Evolutionary conservation across 2,329 filamentous ascomycete genomes (phyloP).

Genomic region (Pyrenophora teres): DNA sequence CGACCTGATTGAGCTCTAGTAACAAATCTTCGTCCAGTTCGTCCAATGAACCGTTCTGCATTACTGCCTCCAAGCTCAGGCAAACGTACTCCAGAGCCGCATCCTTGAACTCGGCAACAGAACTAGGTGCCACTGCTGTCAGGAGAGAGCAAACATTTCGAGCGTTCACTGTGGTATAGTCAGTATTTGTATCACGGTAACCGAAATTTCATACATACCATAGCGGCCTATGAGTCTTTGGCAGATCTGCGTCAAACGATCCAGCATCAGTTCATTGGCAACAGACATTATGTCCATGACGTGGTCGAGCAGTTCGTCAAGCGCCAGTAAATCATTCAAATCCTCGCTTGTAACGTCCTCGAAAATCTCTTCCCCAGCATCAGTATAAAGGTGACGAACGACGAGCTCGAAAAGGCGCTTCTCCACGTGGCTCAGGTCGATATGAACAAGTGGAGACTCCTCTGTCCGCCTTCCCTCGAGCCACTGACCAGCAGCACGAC

Average conservation of each 20-base stretch:
- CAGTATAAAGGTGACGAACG: conserved; percentile 80
- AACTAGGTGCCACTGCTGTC: conserved; percentile 83
- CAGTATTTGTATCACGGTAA: conserved; percentile 17
- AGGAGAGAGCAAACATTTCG: conserved; percentile 85
- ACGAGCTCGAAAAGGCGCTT: conserved; percentile 77
- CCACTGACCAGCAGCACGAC: conserved; percentile 86
- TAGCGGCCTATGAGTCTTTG: conserved; percentile 83
- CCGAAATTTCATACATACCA: conserved; percentile 52
- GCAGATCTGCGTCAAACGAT: conserved; percentile 86
- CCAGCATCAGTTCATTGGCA: conserved; percentile 94
- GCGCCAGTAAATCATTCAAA: conserved; percentile 46
- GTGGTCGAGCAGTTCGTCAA: conserved; percentile 88
- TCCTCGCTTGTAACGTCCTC: conserved; percentile 72
- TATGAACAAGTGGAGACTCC: conserved; percentile 60
- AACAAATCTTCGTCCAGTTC: conserved; percentile 85
- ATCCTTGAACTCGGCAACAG: conserved; percentile 83
- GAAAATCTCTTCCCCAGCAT: conserved; percentile 80
- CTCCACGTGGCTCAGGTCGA: conserved; percentile 83
- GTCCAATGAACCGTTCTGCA: conserved; percentile 87
- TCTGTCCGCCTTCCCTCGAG: conserved; percentile 68
- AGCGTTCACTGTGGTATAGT: conserved; percentile 35
- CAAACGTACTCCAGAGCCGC: conserved; percentile 89
- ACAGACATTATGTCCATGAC: conserved; percentile 87
- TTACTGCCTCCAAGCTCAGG: conserved; percentile 85
- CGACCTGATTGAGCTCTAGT: conserved; percentile 76